Base-by-base conservation (phyloP, 176 grass and related monocot genomes). In the Aegilops bicornis region DNA sequence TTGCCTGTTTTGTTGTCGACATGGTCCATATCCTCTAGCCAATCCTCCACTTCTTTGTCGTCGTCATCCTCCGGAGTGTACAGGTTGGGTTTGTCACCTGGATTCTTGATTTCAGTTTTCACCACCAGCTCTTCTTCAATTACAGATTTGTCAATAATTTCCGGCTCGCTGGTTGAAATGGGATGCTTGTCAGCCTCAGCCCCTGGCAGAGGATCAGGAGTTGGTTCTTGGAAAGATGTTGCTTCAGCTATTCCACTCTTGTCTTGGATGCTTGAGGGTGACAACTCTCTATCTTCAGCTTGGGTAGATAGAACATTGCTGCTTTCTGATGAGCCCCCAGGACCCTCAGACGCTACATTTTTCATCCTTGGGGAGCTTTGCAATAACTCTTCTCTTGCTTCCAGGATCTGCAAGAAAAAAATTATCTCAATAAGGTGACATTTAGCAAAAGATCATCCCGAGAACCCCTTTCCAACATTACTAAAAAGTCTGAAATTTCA, bases 101-200 rank as follows among this genome's bases (percentile, higher is more conserved):
- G 58, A 87, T 79, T 75, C 32, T 83, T 85, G n/a, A 10, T 84
- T 64, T 79, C 87, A 79, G 47, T 79, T 86, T 87, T 80, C 39
- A 85, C 70, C 12, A 86, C 50, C 71, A 90, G 64, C 67, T 91
- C 80, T 91, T 95, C 93, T 89, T 95, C 86, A 43, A 89, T 87
- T 25, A 95, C 91, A 60, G 93, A 76, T 69, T 95, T 95, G 62
- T 93, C 93, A 5, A 95, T 14, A 62, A 95, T 83, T 87, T 95
- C 85, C 5, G 81, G 36, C 43, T 91, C 89, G 7, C 64, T 73
- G 31, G 62, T 83, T 85, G 82, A 86, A 77, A 91, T 66, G 43
- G 81, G 88, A 89, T 92, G 91, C 31, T 91, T 92, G 9, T 89
- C 78, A 59, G 86, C 79, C 80, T 92, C 88, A 65, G 84, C 25